phyloP scores from a whole-genome alignment of 1,284 basidiomycete species.

The Irpex sp. region DNA sequence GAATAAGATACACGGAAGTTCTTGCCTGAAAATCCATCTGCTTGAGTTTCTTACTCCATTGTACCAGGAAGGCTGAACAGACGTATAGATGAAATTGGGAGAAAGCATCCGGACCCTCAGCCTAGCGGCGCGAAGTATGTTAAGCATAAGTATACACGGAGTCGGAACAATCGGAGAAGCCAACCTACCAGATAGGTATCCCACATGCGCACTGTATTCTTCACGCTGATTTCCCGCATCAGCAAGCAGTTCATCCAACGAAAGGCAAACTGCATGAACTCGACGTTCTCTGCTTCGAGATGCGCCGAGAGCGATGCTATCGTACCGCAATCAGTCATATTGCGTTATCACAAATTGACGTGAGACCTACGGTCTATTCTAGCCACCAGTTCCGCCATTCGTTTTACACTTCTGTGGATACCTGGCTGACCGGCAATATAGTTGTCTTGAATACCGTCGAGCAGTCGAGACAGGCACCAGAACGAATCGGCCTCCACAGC shows the following conservation, averaged over 20 bases:
- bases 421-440: constrained; percentile 96
- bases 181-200: constrained; percentile 91
- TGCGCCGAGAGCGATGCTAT: constrained; percentile 86
- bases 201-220: constrained; percentile 98
- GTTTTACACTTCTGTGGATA: constrained; percentile 90
- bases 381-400: constrained; percentile 93
- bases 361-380: constrained; percentile 85
- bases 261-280: constrained; percentile 99
- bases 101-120: constrained; percentile 95
- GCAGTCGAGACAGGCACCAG: constrained; percentile 93
- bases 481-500: constrained; percentile 96
- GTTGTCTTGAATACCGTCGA: constrained; percentile 97
- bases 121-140: constrained; percentile 52
- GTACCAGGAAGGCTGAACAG: constrained; percentile 93
- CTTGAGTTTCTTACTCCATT: constrained; percentile 90
- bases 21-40: constrained; percentile 96
- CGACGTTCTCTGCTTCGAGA: constrained; percentile 90
- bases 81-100: constrained; percentile 98
- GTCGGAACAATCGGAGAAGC: not conserved
- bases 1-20: constrained; percentile 10
- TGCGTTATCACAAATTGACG: not conserved
- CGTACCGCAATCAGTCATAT: not conserved
- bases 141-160: not conserved
- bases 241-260: constrained; percentile 98
- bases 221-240: constrained; percentile 95